Percentiles rank a stretch among this genome's conserved stretches.
Conservation (phyloP, 2,329 filamentous ascomycete species). For the Colletotrichum coccodes region DNA sequence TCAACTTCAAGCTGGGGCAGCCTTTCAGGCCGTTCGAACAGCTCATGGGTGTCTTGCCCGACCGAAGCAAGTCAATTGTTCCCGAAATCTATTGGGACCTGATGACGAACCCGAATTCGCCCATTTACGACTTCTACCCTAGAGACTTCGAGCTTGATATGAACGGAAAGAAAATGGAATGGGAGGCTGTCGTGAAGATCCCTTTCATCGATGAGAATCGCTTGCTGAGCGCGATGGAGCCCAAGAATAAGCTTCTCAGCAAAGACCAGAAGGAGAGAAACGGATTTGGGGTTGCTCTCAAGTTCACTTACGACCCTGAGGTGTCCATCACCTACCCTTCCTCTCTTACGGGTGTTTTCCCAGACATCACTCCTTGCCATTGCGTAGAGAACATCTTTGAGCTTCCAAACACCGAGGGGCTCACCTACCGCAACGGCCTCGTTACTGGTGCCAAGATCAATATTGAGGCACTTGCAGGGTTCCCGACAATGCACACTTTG, state of each 20-base stretch:
- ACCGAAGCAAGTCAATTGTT: slow-evolving; percentile 97
- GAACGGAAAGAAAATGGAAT: slow-evolving; percentile 99
- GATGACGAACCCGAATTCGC: slow-evolving; percentile 90
- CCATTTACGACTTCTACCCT: slow-evolving; percentile 98
- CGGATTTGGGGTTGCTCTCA: slow-evolving; percentile 89
- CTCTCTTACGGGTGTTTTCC: slow-evolving; percentile 88
- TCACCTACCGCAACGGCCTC: slow-evolving; percentile 86
- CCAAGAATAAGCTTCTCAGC: slow-evolving; percentile 81
- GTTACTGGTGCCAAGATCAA: slow-evolving; percentile 87
- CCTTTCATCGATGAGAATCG: slow-evolving; percentile 96
- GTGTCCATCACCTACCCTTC: slow-evolving; percentile 87
- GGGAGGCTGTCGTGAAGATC: slow-evolving; percentile 99
- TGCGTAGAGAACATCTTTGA: slow-evolving; percentile 98
- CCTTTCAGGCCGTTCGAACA: slow-evolving; percentile 96
- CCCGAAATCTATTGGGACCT: slow-evolving; percentile 87
- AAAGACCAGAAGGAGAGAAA: slow-evolving; percentile 85
- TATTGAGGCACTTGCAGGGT: slow-evolving; percentile 86
- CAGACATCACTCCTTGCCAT: slow-evolving; percentile 85
- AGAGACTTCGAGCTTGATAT: slow-evolving; percentile 97
- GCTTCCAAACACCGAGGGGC: slow-evolving; percentile 88
- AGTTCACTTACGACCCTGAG: slow-evolving; percentile 87
- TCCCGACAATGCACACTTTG: slow-evolving; percentile 88
- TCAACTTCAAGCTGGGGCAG: slow-evolving; percentile 93
- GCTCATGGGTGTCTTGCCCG: slow-evolving; percentile 96
- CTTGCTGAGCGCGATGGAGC: slow-evolving; percentile 84